phyloP scores from a whole-genome alignment of 306 rosid genomes.

The Cicer bijugum region DNA sequence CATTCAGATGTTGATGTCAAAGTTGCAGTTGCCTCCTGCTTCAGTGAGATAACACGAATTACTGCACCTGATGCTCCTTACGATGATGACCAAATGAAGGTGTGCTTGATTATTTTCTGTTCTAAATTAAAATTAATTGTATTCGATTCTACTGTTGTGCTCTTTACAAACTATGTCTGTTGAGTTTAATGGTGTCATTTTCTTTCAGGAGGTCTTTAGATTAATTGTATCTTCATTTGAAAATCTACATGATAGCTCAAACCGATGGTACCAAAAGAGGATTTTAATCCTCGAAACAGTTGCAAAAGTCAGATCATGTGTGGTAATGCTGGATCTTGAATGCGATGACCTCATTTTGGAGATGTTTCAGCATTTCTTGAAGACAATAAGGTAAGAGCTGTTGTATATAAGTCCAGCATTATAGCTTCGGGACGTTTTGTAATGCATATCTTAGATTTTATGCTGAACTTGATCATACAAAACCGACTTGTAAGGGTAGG shows the following conservation, averaged over 20 bases:
- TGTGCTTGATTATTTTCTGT: slow-evolving; percentile 33
- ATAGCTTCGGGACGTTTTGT: neutral
- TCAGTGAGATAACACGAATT: slow-evolving; percentile 88
- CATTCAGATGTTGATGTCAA: slow-evolving; percentile 74
- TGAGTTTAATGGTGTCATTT: slow-evolving; percentile 22
- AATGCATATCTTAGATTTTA: neutral
- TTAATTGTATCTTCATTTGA: slow-evolving; percentile 91
- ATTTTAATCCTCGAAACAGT: slow-evolving; percentile 78
- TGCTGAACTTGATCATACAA: neutral
- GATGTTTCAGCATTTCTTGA: slow-evolving; percentile 90
- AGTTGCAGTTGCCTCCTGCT: slow-evolving; percentile 87
- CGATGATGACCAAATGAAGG: slow-evolving; percentile 92
- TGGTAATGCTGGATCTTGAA: slow-evolving; percentile 95
- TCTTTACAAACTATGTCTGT: neutral
- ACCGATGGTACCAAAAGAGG: slow-evolving; percentile 74
- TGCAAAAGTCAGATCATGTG: slow-evolving; percentile 88
- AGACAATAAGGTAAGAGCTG: slow-evolving; percentile 65
- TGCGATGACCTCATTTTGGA: slow-evolving; percentile 84
- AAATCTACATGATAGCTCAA: slow-evolving; percentile 66
- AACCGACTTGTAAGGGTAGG: neutral
- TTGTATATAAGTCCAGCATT: slow-evolving; percentile 35
- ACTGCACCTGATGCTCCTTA: slow-evolving; percentile 96
- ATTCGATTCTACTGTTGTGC: neutral
- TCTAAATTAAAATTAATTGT: neutral
- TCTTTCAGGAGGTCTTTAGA: slow-evolving; percentile 72